Evolutionary conservation across 306 rosid genomes (phyloP).

Genomic region (Malus sylvestris): DNA sequence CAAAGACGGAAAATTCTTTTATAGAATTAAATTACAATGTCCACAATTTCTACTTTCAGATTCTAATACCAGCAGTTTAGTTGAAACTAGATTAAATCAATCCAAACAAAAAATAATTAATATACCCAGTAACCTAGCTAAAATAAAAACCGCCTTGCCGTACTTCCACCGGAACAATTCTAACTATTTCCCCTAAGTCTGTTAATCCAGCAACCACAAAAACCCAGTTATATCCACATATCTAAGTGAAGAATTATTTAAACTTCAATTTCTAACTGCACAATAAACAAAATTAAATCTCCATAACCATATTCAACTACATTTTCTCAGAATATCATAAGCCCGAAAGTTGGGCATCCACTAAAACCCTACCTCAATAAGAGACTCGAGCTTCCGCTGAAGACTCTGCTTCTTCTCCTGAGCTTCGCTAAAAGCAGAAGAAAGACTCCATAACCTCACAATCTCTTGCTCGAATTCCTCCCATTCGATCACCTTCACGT

Average conservation of each 20-base stretch:
- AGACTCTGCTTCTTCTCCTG: constrained; percentile 53
- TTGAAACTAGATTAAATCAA: background rate
- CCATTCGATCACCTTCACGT: constrained; percentile 59
- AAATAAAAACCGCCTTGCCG: background rate
- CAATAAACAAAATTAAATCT: background rate
- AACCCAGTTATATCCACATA: background rate
- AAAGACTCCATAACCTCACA: constrained; percentile 72
- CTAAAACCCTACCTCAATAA: constrained; percentile 65
- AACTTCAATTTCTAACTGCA: background rate
- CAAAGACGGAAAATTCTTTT: background rate
- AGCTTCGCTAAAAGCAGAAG: constrained; percentile 62
- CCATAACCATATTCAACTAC: background rate
- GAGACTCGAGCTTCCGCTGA: constrained; percentile 46
- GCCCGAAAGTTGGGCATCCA: background rate
- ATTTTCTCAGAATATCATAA: background rate
- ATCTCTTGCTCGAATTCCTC: constrained; percentile 84
- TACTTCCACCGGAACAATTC: background rate
- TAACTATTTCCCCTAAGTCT: background rate
- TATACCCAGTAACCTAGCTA: background rate
- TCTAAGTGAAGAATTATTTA: background rate
- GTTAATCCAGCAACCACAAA: background rate
- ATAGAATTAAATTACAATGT: background rate
- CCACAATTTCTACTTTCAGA: background rate
- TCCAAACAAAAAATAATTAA: too few species aligned
- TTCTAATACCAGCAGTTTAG: background rate